Base-by-base conservation (phyloP, 306 rosid species). In the Vigna mungo region DNA sequence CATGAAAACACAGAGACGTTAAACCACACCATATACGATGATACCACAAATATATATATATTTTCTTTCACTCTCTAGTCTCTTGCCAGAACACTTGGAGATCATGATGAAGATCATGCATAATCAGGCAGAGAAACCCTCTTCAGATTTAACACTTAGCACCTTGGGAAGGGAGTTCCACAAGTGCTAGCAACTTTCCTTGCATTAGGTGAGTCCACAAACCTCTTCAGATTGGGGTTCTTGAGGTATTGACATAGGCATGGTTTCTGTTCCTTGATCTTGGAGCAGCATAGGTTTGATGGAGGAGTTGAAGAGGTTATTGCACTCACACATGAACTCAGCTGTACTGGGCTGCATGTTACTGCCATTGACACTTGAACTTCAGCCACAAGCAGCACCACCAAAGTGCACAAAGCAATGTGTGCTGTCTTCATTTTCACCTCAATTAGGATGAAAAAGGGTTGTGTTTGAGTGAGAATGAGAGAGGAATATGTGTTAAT, bases 111-210 rank as follows among this genome's bases (percentile, higher is more conserved):
- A 71, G 76, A 76, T 44, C 5, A 44, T 68, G 67, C 77, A 62
- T 78, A 74, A 64, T 62, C 76, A 80, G 74, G 84, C 13, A 62
- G 30, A 41, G 49, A 52, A 37, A 65, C 68, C 56, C 64, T 27
- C 68, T 71, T 12, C 52, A 74, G 17, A 43, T 54, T 49, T 49
- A 5, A 80, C 37, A 68, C 43, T 82, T 55, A 90, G 87, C 99
- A 96, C 76, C 79, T 88, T 77, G 99, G 99, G 73, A 84, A 96
- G 68, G 99, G 98, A 85, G 99, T 89, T 3, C 96, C 95, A 86
- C 99, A 96, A 75, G 91, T 88, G 74, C 56, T 88, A 9, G 99
- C 99, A 83, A 96, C 99, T 84, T 79, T 91, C 85, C 94, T 89
- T 20, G 99, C 98, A 84, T 96, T 96, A 14, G 99, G 98, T 41